phyloP scores from a whole-genome alignment of 2,329 filamentous ascomycete species.

The Xylariaceae sp. region DNA sequence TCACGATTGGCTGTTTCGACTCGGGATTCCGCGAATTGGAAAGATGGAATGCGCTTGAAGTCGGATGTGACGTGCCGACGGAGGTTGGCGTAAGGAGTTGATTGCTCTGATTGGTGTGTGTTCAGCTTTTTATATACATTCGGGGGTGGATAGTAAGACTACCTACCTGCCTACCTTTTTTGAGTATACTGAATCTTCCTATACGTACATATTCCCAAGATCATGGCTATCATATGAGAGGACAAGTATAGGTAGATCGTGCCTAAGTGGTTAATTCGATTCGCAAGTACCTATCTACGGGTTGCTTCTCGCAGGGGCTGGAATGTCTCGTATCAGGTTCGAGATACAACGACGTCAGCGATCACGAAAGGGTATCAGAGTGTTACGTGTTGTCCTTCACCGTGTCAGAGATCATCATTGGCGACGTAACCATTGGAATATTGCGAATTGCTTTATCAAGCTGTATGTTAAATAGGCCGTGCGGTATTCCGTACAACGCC shows the following conservation, averaged over 20 bases:
- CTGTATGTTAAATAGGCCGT: too few relatives aligned
- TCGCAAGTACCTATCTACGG: background rate
- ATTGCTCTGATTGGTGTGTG: background rate
- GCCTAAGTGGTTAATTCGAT: background rate
- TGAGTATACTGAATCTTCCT: too few relatives aligned
- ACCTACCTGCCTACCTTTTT: background rate
- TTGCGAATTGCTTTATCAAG: too few relatives aligned
- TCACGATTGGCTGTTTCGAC: background rate
- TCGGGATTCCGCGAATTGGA: background rate
- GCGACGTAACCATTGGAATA: background rate
- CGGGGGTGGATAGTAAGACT: background rate
- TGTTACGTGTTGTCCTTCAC: too few relatives aligned
- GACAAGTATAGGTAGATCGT: too few relatives aligned
- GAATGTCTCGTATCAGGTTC: background rate
- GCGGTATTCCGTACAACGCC: background rate
- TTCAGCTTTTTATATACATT: background rate
- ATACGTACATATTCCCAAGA: too few relatives aligned
- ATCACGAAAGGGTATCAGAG: background rate
- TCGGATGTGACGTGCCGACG: background rate
- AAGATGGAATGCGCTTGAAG: background rate
- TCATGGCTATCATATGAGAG: too few relatives aligned
- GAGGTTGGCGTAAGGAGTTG: background rate
- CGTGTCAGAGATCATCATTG: background rate
- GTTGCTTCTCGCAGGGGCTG: background rate
- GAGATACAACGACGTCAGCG: background rate